Conservation (phyloP, 2,329 filamentous ascomycete genomes). For the Penicillium sp. region DNA sequence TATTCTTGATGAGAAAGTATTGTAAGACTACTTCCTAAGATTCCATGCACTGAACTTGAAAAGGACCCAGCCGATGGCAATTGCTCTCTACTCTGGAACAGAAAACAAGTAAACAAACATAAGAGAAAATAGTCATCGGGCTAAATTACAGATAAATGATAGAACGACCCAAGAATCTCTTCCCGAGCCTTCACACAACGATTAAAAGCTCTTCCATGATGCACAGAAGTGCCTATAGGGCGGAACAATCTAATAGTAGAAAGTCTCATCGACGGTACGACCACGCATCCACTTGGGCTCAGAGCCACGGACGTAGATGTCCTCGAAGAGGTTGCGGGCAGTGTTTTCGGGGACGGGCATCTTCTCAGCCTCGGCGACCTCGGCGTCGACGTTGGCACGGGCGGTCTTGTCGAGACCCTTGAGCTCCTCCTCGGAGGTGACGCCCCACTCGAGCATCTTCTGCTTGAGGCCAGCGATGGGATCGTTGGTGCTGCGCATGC, state of each 20-base stretch:
- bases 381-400: conserved; percentile 76
- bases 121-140: conserved; percentile 32
- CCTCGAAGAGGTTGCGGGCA: conserved; percentile 84
- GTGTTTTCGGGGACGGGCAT: conserved; percentile 79
- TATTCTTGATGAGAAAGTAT: not conserved
- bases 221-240: conserved; percentile 8
- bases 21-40: not conserved
- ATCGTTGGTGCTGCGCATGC: conserved; percentile 98
- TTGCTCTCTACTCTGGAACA: conserved; percentile 29
- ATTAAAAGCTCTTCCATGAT: conserved; percentile 16
- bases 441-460: conserved; percentile 94
- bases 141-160: conserved; percentile 41
- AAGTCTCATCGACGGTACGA: conserved; percentile 87
- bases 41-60: not conserved
- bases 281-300: conserved; percentile 88
- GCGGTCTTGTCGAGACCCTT: conserved; percentile 96
- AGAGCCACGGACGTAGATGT: conserved; percentile 86
- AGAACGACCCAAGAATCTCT: conserved; percentile 21
- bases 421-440: conserved; percentile 89
- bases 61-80: conserved; percentile 17
- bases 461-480: conserved; percentile 97
- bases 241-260: conserved; percentile 60
- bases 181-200: conserved; percentile 7
- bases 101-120: conserved; percentile 25
- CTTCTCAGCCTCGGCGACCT: conserved; percentile 85